phyloP scores from a whole-genome alignment of 176 grass and related monocot species.

The Elaeis guineensis region DNA sequence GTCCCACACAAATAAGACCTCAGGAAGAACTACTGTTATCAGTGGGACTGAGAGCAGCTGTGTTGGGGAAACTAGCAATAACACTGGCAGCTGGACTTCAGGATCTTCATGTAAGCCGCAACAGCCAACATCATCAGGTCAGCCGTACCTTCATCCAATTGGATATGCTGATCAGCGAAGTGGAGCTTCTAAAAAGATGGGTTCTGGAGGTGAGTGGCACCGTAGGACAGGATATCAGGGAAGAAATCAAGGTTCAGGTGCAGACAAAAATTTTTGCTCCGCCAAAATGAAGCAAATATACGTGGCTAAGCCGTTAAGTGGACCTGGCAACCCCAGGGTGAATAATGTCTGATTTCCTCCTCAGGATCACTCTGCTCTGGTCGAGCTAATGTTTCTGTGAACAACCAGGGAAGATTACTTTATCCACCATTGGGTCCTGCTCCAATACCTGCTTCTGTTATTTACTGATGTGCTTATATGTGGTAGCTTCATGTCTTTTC shows the following conservation, averaged over 20 bases:
- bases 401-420: too few species aligned
- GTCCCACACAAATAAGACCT: constrained; percentile 33
- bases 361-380: too few species aligned
- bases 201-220: constrained; percentile 54
- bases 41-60: constrained; percentile 29
- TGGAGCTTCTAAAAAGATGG: constrained; percentile 27
- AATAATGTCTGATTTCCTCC: not conserved
- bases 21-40: constrained; percentile 24
- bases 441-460: too few species aligned
- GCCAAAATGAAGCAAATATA: constrained; percentile 94
- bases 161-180: constrained; percentile 39
- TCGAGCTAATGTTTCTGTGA: too few species aligned
- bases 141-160: constrained; percentile 34
- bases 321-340: not conserved
- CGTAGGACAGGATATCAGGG: constrained; percentile 49
- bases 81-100: constrained; percentile 28
- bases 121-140: constrained; percentile 25
- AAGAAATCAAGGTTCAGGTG: constrained; percentile 42
- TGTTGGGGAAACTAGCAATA: constrained; percentile 25
- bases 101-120: constrained; percentile 31
- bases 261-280: constrained; percentile 55
- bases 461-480: too few species aligned
- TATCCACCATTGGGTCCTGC: too few species aligned
- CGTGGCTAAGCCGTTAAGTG: constrained; percentile 45
- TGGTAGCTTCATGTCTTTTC: too few species aligned